phyloP scores from a whole-genome alignment of 805 yeast genomes.

The Suhomyces faveliae region DNA sequence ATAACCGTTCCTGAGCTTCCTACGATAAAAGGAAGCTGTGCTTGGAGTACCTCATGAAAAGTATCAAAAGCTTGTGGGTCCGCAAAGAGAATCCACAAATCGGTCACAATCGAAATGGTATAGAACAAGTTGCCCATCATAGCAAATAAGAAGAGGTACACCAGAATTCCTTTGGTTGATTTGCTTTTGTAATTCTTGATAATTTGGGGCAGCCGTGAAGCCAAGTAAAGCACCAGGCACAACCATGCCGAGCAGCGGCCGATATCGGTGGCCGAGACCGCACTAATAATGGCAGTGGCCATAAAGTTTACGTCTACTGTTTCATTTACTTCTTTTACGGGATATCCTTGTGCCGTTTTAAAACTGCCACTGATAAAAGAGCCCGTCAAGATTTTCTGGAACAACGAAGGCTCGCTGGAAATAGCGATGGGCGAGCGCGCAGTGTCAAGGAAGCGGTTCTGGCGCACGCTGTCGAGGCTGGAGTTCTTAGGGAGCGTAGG shows the following conservation, averaged over 20 bases:
- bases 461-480: slow-evolving; percentile 12
- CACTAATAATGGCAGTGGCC: background rate
- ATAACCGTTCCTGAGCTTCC: slow-evolving; percentile 55
- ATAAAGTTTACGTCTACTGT: no score
- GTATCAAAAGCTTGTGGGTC: slow-evolving; percentile 6
- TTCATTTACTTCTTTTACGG: no score
- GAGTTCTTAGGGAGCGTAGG: slow-evolving; percentile 14
- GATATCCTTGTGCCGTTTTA: slow-evolving; percentile 14
- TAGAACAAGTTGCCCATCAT: slow-evolving; percentile 37
- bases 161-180: slow-evolving; percentile 37
- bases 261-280: slow-evolving; percentile 10
- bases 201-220: slow-evolving; percentile 38
- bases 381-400: slow-evolving; percentile 15
- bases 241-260: slow-evolving; percentile 36
- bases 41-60: slow-evolving; percentile 25
- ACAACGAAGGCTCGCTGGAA: slow-evolving; percentile 4
- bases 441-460: slow-evolving; percentile 19
- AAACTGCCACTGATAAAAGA: slow-evolving; percentile 14
- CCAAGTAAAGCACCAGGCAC: slow-evolving; percentile 30
- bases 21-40: slow-evolving; percentile 76
- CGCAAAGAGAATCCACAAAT: slow-evolving; percentile 22
- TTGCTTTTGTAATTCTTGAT: slow-evolving; percentile 25
- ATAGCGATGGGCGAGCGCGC: slow-evolving; percentile 11
- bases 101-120: slow-evolving; percentile 31
- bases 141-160: slow-evolving; percentile 34